phyloP scores from a whole-genome alignment of 176 grass and related monocot genomes.

The Pontederia crassipes region DNA sequence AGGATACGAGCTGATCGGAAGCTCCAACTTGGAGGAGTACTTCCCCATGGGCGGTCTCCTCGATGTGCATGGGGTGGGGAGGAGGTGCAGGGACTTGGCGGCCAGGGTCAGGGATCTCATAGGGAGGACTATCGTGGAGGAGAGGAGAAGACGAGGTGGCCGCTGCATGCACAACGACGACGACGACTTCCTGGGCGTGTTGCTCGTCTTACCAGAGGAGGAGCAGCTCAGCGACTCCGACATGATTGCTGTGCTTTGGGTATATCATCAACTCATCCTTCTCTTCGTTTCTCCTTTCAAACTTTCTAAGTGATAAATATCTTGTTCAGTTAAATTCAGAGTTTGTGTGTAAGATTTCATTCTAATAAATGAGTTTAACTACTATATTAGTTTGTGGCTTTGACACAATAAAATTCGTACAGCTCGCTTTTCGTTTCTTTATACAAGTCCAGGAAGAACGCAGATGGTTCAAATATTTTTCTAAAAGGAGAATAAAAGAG shows the following conservation, averaged over 20 bases:
- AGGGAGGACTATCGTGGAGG: conserved; percentile 22
- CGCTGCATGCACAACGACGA: neutral
- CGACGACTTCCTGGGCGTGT: conserved; percentile 23
- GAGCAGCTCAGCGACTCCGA: conserved; percentile 25
- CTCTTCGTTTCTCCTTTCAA: neutral
- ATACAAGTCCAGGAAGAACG: no score
- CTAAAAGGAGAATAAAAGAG: no score
- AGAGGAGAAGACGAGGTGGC: conserved; percentile 10
- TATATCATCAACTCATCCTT: neutral
- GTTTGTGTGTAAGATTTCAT: no score
- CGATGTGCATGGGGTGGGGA: conserved; percentile 22
- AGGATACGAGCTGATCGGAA: conserved; percentile 31
- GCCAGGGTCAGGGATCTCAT: conserved; percentile 23
- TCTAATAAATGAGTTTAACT: no score
- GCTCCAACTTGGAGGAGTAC: conserved; percentile 33
- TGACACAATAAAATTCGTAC: no score
- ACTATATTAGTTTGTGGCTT: no score
- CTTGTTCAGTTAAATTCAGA: no score
- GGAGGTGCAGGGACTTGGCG: conserved; percentile 15
- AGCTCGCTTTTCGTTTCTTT: no score
- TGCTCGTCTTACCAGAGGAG: conserved; percentile 25
- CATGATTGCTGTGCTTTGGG: conserved; percentile 35
- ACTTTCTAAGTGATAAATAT: neutral
- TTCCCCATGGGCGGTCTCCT: conserved; percentile 11
- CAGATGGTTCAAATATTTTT: no score